Evolutionary conservation across 305 asterid species (phyloP), one percentile per base, ranked within the genome.

Genomic region (Fraxinus velutina): DNA sequence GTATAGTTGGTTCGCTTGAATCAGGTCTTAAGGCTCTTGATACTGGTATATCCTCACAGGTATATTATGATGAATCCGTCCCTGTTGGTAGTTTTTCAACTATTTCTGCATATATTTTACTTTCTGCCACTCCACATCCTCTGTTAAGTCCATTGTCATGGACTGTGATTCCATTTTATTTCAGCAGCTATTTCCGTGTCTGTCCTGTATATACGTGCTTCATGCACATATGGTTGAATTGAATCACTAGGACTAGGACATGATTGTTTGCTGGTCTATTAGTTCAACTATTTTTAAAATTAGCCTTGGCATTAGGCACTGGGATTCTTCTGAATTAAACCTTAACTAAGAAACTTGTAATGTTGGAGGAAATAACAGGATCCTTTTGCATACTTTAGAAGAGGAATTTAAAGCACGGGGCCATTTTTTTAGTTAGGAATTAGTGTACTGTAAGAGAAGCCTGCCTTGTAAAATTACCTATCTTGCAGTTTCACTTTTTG

Each of bases 11-110:
- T 60, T 96, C 99, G 10, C 98, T 96, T 55, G 97, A 93, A 81
- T 94, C 97, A 27, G 99, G 98, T 83, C 95, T 96, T 83, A 96
- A 90, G 87, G 97, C 97, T 84, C 94, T 94, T 12, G 98, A 96
- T 86, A 85, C 91, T 84, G 86, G 93, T 83, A 92, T 94, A 83
- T 92, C 95, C 83, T 88, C 99, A 33, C 98, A 95, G 99, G 99
- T 93, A 83, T 70, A 86, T 9, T 87, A 60, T 19, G 42, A 57
- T 75, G 66, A 37, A 78, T 76, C 22, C 9, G 34, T 13, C 73
- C 50, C 37, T 76, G 66, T 57, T 79, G 64, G 80, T 79, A 22
- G 24, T 22, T 22, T 22, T 22, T 22, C 24, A 22, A 22, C 24
- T 22, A 22, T 22, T 22, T 22, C 24, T 22, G 24, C 24, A 42